Evolutionary conservation across 192 early-diverging fungal genomes (phyloP).

Genomic region (Cladochytrium replicatum): DNA sequence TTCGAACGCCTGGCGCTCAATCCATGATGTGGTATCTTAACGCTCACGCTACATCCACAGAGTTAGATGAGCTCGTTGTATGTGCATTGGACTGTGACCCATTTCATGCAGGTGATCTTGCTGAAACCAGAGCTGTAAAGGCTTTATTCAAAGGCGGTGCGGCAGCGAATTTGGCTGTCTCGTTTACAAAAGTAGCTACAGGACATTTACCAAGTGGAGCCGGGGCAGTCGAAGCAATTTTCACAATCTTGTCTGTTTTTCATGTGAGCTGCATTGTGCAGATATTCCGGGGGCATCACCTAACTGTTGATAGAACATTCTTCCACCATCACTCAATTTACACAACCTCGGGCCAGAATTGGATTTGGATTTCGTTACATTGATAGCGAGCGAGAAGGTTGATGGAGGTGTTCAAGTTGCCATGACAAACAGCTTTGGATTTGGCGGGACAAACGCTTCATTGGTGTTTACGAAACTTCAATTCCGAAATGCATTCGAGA

Average conservation of each 20-base stretch:
- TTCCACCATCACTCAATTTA: slow-evolving; percentile 83
- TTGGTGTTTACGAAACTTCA: slow-evolving; percentile 27
- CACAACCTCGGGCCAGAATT: slow-evolving; percentile 47
- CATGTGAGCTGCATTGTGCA: too few species aligned
- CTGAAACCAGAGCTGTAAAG: slow-evolving; percentile 80
- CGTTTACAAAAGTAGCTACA: slow-evolving; percentile 82
- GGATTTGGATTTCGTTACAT: slow-evolving; percentile 73
- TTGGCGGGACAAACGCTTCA: slow-evolving; percentile 55
- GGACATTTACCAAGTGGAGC: slow-evolving; percentile 94
- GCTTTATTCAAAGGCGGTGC: too few species aligned
- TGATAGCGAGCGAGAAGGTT: slow-evolving; percentile 43
- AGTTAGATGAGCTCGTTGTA: slow-evolving; percentile 37
- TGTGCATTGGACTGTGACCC: too few species aligned
- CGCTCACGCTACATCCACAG: slow-evolving; percentile 88
- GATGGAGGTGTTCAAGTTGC: slow-evolving; percentile 42
- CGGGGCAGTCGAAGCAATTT: slow-evolving; percentile 87
- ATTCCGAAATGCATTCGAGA: too few species aligned
- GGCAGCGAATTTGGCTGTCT: slow-evolving; percentile 54
- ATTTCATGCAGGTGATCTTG: slow-evolving; percentile 62
- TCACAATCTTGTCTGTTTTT: slow-evolving; percentile 71
- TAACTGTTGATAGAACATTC: slow-evolving; percentile 48
- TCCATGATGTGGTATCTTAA: too few species aligned
- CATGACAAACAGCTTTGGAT: slow-evolving; percentile 85
- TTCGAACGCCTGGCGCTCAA: slow-evolving; percentile 41
- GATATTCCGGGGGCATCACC: too few species aligned